phyloP scores from a whole-genome alignment of 495 filamentous ascomycete species.

The Choiromyces venosus region DNA sequence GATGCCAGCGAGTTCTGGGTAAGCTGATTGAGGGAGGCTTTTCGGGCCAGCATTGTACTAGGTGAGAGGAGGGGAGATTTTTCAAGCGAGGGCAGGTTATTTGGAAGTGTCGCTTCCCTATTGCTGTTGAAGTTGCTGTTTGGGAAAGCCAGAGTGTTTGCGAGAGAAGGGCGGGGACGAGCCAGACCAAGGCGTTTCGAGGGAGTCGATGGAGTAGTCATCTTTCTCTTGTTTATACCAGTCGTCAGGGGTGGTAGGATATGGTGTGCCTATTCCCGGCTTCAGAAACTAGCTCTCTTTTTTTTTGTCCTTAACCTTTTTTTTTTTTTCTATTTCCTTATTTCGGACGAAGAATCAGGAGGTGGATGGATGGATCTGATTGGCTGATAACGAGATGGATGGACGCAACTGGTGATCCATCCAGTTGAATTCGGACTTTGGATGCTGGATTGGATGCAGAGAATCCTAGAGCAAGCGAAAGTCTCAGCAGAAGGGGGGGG shows the following conservation, averaged over 20 bases:
- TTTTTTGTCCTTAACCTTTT: not conserved
- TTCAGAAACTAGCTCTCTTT: not conserved
- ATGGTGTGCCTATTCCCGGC: not conserved
- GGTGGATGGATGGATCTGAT: not conserved
- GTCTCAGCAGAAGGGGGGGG: not conserved
- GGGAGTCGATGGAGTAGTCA: not conserved
- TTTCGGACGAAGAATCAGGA: not conserved
- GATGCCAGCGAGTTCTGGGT: conserved; percentile 56
- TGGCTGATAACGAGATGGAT: not conserved
- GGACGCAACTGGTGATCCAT: not conserved
- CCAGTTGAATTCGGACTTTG: not conserved
- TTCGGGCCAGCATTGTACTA: conserved; percentile 51
- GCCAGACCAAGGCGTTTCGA: not conserved
- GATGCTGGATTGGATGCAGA: not conserved
- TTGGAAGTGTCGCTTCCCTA: not conserved
- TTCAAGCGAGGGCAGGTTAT: not conserved
- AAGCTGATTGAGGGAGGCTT: conserved; percentile 60
- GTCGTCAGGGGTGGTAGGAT: not conserved
- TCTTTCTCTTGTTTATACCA: not conserved
- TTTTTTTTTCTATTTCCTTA: not conserved
- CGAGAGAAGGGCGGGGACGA: conserved; percentile 1
- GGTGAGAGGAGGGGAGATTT: conserved; percentile 40
- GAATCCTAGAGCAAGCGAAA: not conserved
- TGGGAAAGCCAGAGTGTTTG: not conserved
- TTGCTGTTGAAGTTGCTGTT: not conserved